A percentile compares a stretch with the other conserved stretches of the same genome.
phyloP scores from a whole-genome alignment of 192 early-diverging fungal species.

The Irineochytrium annulatum region DNA sequence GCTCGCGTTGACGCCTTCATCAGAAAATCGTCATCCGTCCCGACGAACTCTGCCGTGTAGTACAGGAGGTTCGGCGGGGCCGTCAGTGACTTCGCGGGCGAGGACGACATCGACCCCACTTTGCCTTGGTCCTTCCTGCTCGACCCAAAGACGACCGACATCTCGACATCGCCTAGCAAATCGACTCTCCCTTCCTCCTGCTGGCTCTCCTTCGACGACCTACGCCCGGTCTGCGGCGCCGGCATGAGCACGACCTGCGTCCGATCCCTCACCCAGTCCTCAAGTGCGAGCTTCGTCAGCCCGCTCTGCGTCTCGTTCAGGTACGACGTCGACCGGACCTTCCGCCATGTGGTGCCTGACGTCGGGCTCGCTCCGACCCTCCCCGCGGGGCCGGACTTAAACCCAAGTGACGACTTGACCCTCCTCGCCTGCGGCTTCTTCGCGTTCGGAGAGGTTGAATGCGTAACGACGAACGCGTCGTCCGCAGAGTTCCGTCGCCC shows the following conservation, averaged over 20 bases:
- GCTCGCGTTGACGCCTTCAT: conserved; percentile 57
- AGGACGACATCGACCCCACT: too few relatives aligned
- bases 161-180: too few relatives aligned
- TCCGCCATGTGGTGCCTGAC: not conserved
- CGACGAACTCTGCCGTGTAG: conserved; percentile 53
- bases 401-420: not conserved
- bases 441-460: not conserved
- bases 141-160: too few relatives aligned
- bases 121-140: too few relatives aligned
- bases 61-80: conserved; percentile 11
- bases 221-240: too few relatives aligned
- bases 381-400: not conserved
- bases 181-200: too few relatives aligned
- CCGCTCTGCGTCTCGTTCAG: conserved; percentile 3
- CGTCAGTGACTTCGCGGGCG: too few relatives aligned
- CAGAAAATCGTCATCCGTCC: conserved; percentile 69
- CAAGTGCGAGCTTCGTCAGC: not conserved
- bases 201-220: too few relatives aligned
- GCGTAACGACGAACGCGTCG: conserved; percentile 8
- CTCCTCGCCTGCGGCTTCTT: conserved; percentile 1
- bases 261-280: conserved; percentile 17
- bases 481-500: conserved; percentile 7
- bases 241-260: too few relatives aligned
- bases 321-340: conserved; percentile 9
- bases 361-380: not conserved